Evolutionary conservation across 2,329 filamentous ascomycete species (phyloP).

Genomic region (Thyridium curvatum): DNA sequence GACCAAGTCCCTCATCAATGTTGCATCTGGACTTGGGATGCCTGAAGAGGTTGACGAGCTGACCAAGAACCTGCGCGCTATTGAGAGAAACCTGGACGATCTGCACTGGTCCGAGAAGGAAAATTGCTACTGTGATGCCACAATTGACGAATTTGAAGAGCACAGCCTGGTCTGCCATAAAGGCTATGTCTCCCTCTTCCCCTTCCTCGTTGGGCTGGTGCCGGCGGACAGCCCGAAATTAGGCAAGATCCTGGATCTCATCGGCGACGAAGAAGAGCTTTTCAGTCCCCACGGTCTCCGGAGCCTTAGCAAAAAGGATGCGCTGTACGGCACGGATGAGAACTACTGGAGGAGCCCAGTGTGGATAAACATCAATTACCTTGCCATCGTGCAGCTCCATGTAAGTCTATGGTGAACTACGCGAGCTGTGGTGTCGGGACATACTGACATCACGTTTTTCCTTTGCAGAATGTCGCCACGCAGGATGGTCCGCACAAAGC

Average conservation of each 20-base stretch:
- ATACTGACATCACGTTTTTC: slow-evolving; percentile 1
- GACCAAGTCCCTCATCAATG: slow-evolving; percentile 75
- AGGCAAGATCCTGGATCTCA: slow-evolving; percentile 67
- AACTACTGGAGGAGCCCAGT: slow-evolving; percentile 96
- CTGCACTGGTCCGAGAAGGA: slow-evolving; percentile 84
- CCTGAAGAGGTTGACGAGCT: slow-evolving; percentile 72
- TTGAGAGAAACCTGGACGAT: slow-evolving; percentile 81
- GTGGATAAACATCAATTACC: slow-evolving; percentile 96
- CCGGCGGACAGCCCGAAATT: slow-evolving; percentile 68
- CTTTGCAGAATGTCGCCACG: slow-evolving; percentile 54
- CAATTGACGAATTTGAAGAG: slow-evolving; percentile 93
- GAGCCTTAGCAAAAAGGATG: slow-evolving; percentile 77
- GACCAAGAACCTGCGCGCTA: slow-evolving; percentile 64
- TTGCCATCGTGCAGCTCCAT: slow-evolving; percentile 70
- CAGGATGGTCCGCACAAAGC: slow-evolving; percentile 61
- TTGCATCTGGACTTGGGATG: slow-evolving; percentile 70
- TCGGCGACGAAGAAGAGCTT: slow-evolving; percentile 77
- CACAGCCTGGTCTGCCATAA: slow-evolving; percentile 87
- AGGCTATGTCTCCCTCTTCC: slow-evolving; percentile 90
- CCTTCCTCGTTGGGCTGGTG: slow-evolving; percentile 80
- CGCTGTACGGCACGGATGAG: slow-evolving; percentile 82
- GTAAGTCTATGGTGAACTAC: slow-evolving; percentile 54
- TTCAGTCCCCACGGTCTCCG: slow-evolving; percentile 87
- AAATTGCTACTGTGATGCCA: slow-evolving; percentile 88
- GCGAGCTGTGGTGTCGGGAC: no score